Conservation (phyloP, 192 early-diverging fungal species). For the Helicostylum pulchrum region DNA sequence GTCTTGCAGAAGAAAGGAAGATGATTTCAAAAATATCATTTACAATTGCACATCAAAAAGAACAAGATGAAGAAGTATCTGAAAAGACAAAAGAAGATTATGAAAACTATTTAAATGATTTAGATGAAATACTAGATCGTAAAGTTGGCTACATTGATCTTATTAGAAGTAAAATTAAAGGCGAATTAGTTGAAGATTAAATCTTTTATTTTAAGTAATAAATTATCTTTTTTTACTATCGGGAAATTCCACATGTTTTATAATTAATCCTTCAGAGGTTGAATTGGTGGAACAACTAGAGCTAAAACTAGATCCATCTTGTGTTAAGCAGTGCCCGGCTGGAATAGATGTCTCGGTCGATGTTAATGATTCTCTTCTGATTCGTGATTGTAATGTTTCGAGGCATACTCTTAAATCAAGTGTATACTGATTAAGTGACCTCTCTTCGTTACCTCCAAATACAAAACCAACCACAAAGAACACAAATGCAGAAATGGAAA, state of each 20-base stretch:
- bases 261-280: background rate
- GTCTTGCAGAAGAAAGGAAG: slow-evolving; percentile 24
- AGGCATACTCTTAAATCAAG: background rate
- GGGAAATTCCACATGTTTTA: too few relatives aligned
- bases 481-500: background rate
- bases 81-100: slow-evolving; percentile 13
- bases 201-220: too few relatives aligned
- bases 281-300: background rate
- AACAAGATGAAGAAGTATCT: slow-evolving; percentile 14
- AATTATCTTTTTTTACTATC: too few relatives aligned
- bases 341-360: background rate
- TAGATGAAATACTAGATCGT: slow-evolving; percentile 25
- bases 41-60: slow-evolving; percentile 16
- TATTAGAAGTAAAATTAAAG: slow-evolving; percentile 17
- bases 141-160: slow-evolving; percentile 15
- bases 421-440: slow-evolving; percentile 17
- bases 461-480: slow-evolving; percentile 33
- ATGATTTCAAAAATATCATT: slow-evolving; percentile 22
- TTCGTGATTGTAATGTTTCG: background rate
- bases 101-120: slow-evolving; percentile 22
- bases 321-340: background rate
- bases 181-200: slow-evolving; percentile 16
- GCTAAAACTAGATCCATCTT: background rate
- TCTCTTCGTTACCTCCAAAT: slow-evolving; percentile 22
- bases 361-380: too few relatives aligned